Evolutionary conservation across 257 asterid species (phyloP).

Genomic region (Salvia rosmarinus): DNA sequence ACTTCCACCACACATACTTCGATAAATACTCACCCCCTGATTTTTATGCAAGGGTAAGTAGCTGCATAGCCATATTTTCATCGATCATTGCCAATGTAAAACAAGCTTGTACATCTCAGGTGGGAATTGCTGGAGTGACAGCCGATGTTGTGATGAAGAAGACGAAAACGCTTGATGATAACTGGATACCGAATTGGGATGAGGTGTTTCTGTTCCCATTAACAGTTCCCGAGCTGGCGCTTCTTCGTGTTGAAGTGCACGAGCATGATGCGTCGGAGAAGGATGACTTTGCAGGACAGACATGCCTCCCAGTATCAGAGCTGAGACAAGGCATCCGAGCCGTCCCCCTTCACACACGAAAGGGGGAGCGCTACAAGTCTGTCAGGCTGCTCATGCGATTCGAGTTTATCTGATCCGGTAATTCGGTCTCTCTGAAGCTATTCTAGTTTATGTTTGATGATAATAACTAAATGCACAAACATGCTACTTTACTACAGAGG

Average conservation of each 20-base stretch:
- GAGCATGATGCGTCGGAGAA: slow-evolving; percentile 51
- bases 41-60: slow-evolving; percentile 49
- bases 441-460: slow-evolving; percentile 4
- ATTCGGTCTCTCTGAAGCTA: neutral
- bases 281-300: slow-evolving; percentile 62
- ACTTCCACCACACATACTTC: slow-evolving; percentile 48
- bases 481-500: neutral
- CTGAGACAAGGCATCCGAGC: slow-evolving; percentile 56
- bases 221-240: slow-evolving; percentile 56
- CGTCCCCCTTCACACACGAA: slow-evolving; percentile 46
- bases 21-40: slow-evolving; percentile 56
- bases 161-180: slow-evolving; percentile 48
- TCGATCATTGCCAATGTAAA: neutral
- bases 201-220: slow-evolving; percentile 57
- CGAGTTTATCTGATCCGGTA: slow-evolving; percentile 38
- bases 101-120: slow-evolving; percentile 28
- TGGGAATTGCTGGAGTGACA: slow-evolving; percentile 62
- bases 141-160: slow-evolving; percentile 49
- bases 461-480: neutral
- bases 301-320: slow-evolving; percentile 53
- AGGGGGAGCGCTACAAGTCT: slow-evolving; percentile 48
- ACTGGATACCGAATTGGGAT: slow-evolving; percentile 60
- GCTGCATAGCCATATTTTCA: neutral
- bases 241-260: slow-evolving; percentile 53
- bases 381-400: slow-evolving; percentile 61